These are phyloP conservation scores for Jasminum sambac DNA, from an alignment of 257 asterid species.

Conservation along the genomic window DNA sequence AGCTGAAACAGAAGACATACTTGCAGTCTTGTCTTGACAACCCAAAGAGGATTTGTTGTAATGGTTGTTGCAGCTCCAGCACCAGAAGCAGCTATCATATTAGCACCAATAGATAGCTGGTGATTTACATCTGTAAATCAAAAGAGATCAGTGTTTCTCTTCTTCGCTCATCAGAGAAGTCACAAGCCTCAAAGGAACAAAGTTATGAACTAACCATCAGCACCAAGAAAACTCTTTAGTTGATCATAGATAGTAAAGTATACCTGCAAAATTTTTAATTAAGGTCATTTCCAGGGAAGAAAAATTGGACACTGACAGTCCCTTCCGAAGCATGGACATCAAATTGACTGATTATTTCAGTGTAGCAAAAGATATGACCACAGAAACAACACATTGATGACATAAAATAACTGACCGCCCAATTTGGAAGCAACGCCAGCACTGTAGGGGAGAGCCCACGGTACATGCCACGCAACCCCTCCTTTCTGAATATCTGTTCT, in stretches of 20 bases:
- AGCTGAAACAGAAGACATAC: constrained; percentile 39
- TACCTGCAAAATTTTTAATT: constrained; percentile 56
- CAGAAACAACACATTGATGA: constrained; percentile 1
- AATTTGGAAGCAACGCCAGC: constrained; percentile 90
- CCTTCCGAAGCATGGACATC: background rate
- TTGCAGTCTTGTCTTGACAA: constrained; percentile 94
- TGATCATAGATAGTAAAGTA: constrained; percentile 92
- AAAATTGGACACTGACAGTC: constrained; percentile 1
- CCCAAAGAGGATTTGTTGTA: constrained; percentile 97
- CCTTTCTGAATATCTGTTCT: constrained; percentile 75
- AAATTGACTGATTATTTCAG: background rate
- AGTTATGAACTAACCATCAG: constrained; percentile 67
- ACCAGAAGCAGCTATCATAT: constrained; percentile 94
- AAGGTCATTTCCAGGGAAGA: constrained; percentile 14
- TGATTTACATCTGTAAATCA: constrained; percentile 61
- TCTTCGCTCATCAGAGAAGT: background rate
- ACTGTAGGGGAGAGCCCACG: constrained; percentile 96
- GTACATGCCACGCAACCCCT: constrained; percentile 93
- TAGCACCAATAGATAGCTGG: constrained; percentile 85
- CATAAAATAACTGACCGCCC: constrained; percentile 71
- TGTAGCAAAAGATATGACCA: background rate
- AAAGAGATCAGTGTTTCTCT: background rate
- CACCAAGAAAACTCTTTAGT: constrained; percentile 66
- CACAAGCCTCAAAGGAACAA: constrained; percentile 17
- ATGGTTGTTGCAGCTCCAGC: constrained; percentile 93